phyloP scores from a whole-genome alignment of 306 rosid species.

The Quercus bicolor region DNA sequence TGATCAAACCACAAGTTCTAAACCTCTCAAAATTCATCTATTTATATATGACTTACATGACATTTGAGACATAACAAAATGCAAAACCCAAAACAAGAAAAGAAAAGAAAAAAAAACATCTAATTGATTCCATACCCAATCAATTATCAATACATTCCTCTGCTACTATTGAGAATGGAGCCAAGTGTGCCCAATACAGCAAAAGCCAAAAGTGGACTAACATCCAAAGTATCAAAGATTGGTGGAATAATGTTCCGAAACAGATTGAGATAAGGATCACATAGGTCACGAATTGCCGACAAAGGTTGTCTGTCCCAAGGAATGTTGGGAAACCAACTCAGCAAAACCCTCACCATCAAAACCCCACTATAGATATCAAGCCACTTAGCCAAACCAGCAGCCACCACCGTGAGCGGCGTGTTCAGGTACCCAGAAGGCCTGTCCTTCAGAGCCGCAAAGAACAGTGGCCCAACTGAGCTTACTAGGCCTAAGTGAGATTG shows the following conservation, averaged over 20 bases:
- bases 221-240: constrained; percentile 74
- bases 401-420: constrained; percentile 94
- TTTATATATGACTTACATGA: background rate
- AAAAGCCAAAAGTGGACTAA: constrained; percentile 89
- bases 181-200: constrained; percentile 83
- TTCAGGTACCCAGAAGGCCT: constrained; percentile 49
- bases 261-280: constrained; percentile 83
- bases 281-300: constrained; percentile 82
- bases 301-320: constrained; percentile 95
- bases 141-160: constrained; percentile 23
- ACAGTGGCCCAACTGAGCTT: constrained; percentile 32
- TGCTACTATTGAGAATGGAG: constrained; percentile 46
- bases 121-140: constrained; percentile 11
- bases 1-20: background rate
- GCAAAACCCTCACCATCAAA: constrained; percentile 89
- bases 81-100: background rate
- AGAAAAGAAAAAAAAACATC: background rate
- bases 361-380: constrained; percentile 93
- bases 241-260: constrained; percentile 90
- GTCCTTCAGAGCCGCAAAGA: constrained; percentile 55
- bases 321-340: constrained; percentile 96
- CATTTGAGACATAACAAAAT: background rate
- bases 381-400: constrained; percentile 90
- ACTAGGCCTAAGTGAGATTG: background rate
- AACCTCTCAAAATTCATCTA: background rate